A percentile compares a stretch with the other conserved stretches of the same genome.
Conservation (phyloP, 2,329 filamentous ascomycete species). For the Calonectria fujianensis region DNA sequence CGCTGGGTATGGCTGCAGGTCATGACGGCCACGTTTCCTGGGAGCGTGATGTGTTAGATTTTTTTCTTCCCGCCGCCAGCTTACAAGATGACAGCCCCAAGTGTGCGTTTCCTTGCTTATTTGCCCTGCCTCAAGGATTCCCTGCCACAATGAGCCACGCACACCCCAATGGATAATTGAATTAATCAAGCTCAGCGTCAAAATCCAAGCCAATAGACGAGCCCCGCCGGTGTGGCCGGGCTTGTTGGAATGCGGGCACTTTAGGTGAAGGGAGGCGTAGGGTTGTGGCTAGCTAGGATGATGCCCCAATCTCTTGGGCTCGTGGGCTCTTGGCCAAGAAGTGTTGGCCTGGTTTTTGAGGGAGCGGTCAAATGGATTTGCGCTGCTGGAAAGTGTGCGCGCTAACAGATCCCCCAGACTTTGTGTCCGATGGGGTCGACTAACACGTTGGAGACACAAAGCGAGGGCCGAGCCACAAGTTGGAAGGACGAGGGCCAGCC, state of each 20-base stretch:
- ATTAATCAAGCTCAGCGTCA: constrained; percentile 26
- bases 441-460: constrained; percentile 37
- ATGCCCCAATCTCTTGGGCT: constrained; percentile 52
- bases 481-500: constrained; percentile 50
- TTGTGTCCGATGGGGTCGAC: constrained; percentile 22
- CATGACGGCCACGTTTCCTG: constrained; percentile 51
- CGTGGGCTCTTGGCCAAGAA: constrained; percentile 40
- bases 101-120: constrained; percentile 35
- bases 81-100: constrained; percentile 45
- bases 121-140: constrained; percentile 30
- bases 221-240: constrained; percentile 21
- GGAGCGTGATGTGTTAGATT: constrained; percentile 37
- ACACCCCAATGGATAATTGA: constrained; percentile 25
- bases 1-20: constrained; percentile 49
- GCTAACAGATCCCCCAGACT: constrained; percentile 50
- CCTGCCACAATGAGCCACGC: constrained; percentile 40
- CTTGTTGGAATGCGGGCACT: constrained; percentile 33
- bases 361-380: constrained; percentile 42
- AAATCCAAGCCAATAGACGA: constrained; percentile 24
- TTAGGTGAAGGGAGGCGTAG: constrained; percentile 31
- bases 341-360: constrained; percentile 44
- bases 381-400: constrained; percentile 38
- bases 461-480: constrained; percentile 30
- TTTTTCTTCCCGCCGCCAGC: constrained; percentile 34
- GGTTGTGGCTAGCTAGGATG: constrained; percentile 31